phyloP scores from a whole-genome alignment of 2,329 filamentous ascomycete genomes.

The Sporothrix phasma region DNA sequence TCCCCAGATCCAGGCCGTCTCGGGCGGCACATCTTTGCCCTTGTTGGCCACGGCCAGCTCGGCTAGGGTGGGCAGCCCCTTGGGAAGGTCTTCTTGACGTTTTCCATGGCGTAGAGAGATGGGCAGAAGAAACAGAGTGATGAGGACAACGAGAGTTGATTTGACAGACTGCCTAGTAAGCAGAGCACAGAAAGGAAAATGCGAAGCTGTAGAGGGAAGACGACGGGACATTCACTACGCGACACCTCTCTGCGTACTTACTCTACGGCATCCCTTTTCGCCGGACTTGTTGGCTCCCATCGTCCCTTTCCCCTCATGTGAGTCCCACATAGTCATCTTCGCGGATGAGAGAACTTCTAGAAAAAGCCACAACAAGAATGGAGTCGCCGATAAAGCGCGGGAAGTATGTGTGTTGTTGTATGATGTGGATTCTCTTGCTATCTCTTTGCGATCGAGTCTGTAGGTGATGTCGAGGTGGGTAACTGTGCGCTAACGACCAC shows the following conservation, averaged over 20 bases:
- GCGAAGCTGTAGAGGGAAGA: neutral
- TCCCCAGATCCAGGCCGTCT: constrained; percentile 30
- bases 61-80: constrained; percentile 8
- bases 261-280: neutral
- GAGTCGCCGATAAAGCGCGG: neutral
- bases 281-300: neutral
- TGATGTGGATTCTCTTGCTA: no score
- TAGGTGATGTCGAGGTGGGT: no score
- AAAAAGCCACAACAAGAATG: neutral
- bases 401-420: no score
- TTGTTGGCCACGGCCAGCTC: constrained; percentile 10
- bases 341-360: neutral
- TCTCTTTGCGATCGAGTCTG: no score
- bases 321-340: no score
- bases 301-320: no score
- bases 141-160: no score
- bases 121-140: neutral
- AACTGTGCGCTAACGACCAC: no score
- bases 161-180: no score
- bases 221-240: neutral
- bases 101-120: neutral
- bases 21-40: constrained; percentile 11
- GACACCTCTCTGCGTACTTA: neutral
- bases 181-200: no score
- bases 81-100: constrained; percentile 8